Base-by-base conservation (phyloP, 2,329 filamentous ascomycete species). In the Didymella pinodella region DNA sequence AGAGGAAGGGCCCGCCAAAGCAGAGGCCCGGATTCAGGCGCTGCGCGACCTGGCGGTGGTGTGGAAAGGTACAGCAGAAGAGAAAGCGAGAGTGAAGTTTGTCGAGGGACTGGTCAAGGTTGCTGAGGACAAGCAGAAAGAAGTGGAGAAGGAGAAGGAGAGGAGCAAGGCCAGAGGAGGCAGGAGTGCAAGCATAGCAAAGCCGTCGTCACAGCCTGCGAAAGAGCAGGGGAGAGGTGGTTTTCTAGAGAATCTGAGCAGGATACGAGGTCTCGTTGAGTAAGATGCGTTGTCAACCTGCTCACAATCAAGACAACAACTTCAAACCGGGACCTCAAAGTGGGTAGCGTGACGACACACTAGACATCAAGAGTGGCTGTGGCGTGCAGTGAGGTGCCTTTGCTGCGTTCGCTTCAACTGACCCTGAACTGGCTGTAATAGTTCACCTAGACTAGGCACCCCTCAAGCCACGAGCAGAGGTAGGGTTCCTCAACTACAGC, bases 21-120 rank as follows among this genome's bases (percentile, higher is more conserved):
- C 95, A 0, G 86, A 86, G 12, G 83, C 84, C 54, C 83, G 91
- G 44, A 88, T 98, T 14, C 89, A 92, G 70, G 87, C 91, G 72
- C 82, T 98, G 55, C 89, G 92, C 70, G 85, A 88, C 62, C 79
- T 98, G 63, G 87, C 88, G 4, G 80, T 80, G n/a, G 88, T 99
- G 22, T 99, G 95, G 93, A 94, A 90, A 75, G 93, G 93, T n/a
- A 97, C 95, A 2, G 90, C 91, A 0, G 95, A 99, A 79, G 95
- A 98, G 76, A 96, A 91, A 78, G 92, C 92, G 6, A 83, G 95
- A 52, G 80, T 80, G 10, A 90, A 87, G 70, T 93, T 97, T 73
- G 88, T 99, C 18, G 94, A 98, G 64, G 84, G 85, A 50, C 76
- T 99, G 68, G 87, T 88, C 32, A 92, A 88, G 80, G 84, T 92